These are phyloP conservation scores for Jamesozyma jinghongensis DNA, from an alignment of 805 yeast species.

Conservation along the genomic window DNA sequence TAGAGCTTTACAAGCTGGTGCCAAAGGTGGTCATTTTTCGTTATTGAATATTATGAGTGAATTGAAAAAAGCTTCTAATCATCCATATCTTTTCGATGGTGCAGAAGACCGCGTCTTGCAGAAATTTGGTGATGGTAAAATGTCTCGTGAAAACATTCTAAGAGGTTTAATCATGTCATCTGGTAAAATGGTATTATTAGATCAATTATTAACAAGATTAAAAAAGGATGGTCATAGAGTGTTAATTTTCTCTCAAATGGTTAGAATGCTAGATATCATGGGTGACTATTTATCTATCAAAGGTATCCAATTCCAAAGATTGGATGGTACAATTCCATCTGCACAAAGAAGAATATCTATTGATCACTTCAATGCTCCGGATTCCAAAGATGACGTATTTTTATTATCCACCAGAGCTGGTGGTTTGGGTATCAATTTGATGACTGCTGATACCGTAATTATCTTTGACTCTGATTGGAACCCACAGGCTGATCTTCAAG, in stretches of 20 bases:
- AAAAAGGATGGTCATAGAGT: conserved; percentile 94
- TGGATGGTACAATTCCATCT: conserved; percentile 95
- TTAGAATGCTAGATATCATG: conserved; percentile 84
- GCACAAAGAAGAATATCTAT: conserved; percentile 88
- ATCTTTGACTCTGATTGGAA: conserved; percentile 99
- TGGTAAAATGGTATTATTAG: conserved; percentile 95
- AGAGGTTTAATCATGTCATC: conserved; percentile 95
- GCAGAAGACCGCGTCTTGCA: conserved; percentile 78
- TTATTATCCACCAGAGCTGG: conserved; percentile 94
- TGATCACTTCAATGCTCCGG: conserved; percentile 94
- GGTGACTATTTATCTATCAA: conserved; percentile 88
- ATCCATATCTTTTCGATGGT: conserved; percentile 88
- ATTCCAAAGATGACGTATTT: conserved; percentile 84
- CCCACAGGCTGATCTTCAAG: conserved; percentile 98
- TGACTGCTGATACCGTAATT: conserved; percentile 99
- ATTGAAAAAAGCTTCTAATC: conserved; percentile 92
- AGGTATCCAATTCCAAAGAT: conserved; percentile 80
- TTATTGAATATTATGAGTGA: conserved; percentile 89
- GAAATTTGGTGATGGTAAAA: conserved; percentile 47
- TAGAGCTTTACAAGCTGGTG: conserved; percentile 80
- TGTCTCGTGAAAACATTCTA: conserved; percentile 67
- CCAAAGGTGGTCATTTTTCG: conserved; percentile 69
- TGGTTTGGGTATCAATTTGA: conserved; percentile 93
- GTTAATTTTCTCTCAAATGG: conserved; percentile 94
- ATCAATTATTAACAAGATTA: conserved; percentile 74